These are phyloP conservation scores for Podospora sp. DNA, from an alignment of 495 filamentous ascomycete genomes.

Conservation along the genomic window DNA sequence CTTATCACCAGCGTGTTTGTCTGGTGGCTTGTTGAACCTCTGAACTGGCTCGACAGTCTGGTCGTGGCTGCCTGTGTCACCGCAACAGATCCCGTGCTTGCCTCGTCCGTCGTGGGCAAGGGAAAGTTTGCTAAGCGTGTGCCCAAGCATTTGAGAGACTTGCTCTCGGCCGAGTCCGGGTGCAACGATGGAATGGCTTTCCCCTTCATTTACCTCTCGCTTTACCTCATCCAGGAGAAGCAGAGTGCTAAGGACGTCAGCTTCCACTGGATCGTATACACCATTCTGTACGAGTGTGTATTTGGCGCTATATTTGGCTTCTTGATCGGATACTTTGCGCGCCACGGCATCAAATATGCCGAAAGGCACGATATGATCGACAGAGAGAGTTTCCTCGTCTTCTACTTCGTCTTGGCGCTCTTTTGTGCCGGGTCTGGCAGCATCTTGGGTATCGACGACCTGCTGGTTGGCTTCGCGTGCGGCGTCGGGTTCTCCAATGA, in stretches of 20 bases:
- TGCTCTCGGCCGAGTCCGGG: slow-evolving; percentile 95
- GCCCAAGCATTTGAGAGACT: slow-evolving; percentile 92
- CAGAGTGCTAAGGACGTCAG: slow-evolving; percentile 68
- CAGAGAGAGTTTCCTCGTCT: slow-evolving; percentile 95
- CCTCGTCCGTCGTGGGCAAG: slow-evolving; percentile 97
- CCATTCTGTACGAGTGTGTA: slow-evolving; percentile 94
- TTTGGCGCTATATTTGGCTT: slow-evolving; percentile 92
- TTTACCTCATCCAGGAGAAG: slow-evolving; percentile 84
- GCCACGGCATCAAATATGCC: slow-evolving; percentile 87
- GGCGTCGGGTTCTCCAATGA: slow-evolving; percentile 99
- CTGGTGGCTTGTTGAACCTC: slow-evolving; percentile 85
- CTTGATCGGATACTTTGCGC: slow-evolving; percentile 79
- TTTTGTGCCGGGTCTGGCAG: slow-evolving; percentile 96
- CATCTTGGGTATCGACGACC: slow-evolving; percentile 88
- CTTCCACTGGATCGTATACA: slow-evolving; percentile 86
- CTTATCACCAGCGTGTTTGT: slow-evolving; percentile 91
- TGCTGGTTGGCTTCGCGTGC: slow-evolving; percentile 93
- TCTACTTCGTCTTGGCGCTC: slow-evolving; percentile 96
- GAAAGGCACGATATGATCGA: slow-evolving; percentile 88
- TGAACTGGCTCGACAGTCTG: slow-evolving; percentile 88
- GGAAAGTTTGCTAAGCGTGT: slow-evolving; percentile 98
- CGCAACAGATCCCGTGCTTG: slow-evolving; percentile 95
- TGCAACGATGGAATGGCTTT: slow-evolving; percentile 99
- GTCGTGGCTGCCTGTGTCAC: slow-evolving; percentile 91
- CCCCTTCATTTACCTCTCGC: slow-evolving; percentile 91